These are phyloP conservation scores for Cyphellophora europaea DNA, from an alignment of 2,329 filamentous ascomycete species.

Conservation along the genomic window DNA sequence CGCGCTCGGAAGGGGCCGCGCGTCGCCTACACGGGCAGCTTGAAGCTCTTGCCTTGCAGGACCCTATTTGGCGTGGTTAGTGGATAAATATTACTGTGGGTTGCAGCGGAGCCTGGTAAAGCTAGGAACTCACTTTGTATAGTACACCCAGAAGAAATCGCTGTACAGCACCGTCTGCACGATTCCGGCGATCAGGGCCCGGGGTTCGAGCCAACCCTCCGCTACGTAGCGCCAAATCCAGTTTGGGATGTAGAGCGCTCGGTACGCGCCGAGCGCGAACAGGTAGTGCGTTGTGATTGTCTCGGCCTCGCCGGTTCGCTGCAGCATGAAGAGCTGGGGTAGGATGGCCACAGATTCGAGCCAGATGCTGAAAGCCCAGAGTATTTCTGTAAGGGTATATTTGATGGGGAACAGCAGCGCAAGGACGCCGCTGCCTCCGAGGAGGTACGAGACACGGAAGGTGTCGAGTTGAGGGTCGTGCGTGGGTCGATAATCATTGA, in stretches of 20 bases:
- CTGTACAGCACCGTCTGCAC: slow-evolving; percentile 93
- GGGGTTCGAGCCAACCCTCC: slow-evolving; percentile 74
- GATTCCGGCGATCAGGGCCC: slow-evolving; percentile 79
- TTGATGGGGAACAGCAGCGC: slow-evolving; percentile 77
- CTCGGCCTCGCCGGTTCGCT: slow-evolving; percentile 93
- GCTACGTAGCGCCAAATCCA: slow-evolving; percentile 88
- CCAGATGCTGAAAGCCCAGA: slow-evolving; percentile 98
- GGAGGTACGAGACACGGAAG: slow-evolving; percentile 90
- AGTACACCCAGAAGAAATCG: slow-evolving; percentile 99
- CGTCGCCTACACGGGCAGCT: slow-evolving; percentile 61
- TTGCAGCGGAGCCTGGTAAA: not conserved
- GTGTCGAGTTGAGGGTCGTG: slow-evolving; percentile 96
- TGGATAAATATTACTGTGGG: not conserved
- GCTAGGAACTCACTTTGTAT: slow-evolving; percentile 62
- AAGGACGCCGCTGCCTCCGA: slow-evolving; percentile 64
- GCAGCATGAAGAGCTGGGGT: slow-evolving; percentile 95
- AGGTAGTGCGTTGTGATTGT: slow-evolving; percentile 99
- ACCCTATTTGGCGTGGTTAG: slow-evolving; percentile 36
- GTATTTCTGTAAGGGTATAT: slow-evolving; percentile 70
- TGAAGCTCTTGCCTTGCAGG: slow-evolving; percentile 80
- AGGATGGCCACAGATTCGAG: slow-evolving; percentile 93
- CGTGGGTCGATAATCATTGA: slow-evolving; percentile 92
- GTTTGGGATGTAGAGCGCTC: slow-evolving; percentile 94
- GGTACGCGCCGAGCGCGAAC: slow-evolving; percentile 83
- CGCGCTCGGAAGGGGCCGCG: no score